Base-by-base conservation (phyloP, 345 rosid genomes). In the Salix koriyanagi region DNA sequence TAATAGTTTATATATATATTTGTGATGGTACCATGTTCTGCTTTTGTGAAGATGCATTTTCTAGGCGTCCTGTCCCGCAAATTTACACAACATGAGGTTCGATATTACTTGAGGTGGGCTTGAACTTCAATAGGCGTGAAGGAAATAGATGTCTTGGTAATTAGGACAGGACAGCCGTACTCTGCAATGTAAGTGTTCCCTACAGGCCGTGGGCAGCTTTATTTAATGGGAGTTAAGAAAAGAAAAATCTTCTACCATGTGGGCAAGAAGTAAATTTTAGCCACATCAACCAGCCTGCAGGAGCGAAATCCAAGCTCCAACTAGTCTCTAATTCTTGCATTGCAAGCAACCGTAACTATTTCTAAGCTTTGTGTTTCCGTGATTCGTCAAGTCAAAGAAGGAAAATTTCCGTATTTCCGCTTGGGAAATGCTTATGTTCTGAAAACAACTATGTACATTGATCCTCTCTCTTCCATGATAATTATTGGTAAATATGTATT, bases 371-470 rank as follows among this genome's bases (percentile, higher is more conserved):
- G 13, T 2, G 9, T 56, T n/a, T n/a, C 62, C 4, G 4, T 25
- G 28, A 10, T 58, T n/a, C 62, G 0, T 58, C 5, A 10, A n/a
- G 28, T n/a, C 62, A 1, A 56, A 19, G 58, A 19, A n/a, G 62
- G 62, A 9, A 58, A 56, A n/a, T n/a, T 10, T 9, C 23, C 23
- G 10, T n/a, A 56, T 11, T 56, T 56, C 3, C n/a, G 7, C 1
- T 52, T 2, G 30, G 37, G 37, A 5, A 65, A 37, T 56, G 44
- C 44, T 78, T 32, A 81, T 67, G 41, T 67, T 26, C 12, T 26
- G 56, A 9, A 6, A 34, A 69, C 68, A 65, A 46, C 65, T 85
- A 85, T 86, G 4, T 79, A 84, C 89, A 80, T 23, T 5, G 32
- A 61, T 7, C 9, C 14, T 61, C 67, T 25, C 69, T 25, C 34